phyloP scores from a whole-genome alignment of 2,329 filamentous ascomycete genomes.

The Orbilia blumenaviensis region DNA sequence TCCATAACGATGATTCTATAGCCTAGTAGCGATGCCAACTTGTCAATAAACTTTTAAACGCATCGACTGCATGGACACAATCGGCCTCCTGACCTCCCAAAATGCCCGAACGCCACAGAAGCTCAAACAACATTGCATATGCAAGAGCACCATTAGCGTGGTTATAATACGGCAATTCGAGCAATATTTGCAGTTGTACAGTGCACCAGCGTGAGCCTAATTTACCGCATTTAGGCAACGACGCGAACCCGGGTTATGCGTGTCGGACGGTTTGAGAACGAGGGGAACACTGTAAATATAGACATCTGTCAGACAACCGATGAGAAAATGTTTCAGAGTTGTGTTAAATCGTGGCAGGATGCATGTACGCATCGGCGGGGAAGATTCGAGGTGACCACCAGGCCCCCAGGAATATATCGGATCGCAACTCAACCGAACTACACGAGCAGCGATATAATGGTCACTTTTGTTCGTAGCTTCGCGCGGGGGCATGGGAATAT shows the following conservation, averaged over 20 bases:
- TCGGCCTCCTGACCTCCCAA: background rate
- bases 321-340: background rate
- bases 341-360: background rate
- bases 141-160: background rate
- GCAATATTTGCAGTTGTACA: background rate
- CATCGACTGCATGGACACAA: too few species aligned
- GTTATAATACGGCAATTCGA: background rate
- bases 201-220: too few species aligned
- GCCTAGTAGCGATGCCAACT: too few species aligned
- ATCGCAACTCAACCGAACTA: too few species aligned
- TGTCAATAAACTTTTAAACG: too few species aligned
- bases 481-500: too few species aligned
- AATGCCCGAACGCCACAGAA: background rate
- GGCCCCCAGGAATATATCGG: too few species aligned
- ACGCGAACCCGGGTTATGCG: background rate
- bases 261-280: background rate
- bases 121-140: background rate
- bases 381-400: too few species aligned
- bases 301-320: background rate
- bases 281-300: background rate
- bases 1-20: too few species aligned
- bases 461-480: too few species aligned
- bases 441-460: too few species aligned
- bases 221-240: background rate
- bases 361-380: too few species aligned